Conservation (phyloP, 495 filamentous ascomycete genomes). For the Darksidea phi region DNA sequence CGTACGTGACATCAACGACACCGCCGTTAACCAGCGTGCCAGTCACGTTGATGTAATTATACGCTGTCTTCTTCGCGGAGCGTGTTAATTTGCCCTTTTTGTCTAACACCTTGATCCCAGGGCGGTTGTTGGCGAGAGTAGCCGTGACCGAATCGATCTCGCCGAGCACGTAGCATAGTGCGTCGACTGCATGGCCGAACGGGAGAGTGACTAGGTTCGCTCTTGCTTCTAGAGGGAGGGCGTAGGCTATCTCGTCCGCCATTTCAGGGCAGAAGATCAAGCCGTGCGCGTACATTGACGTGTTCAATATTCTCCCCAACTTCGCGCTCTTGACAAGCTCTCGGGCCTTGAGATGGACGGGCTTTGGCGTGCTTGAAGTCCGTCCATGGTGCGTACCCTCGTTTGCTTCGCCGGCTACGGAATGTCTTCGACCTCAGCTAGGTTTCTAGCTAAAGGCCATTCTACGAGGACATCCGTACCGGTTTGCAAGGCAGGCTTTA, state of each 20-base stretch:
- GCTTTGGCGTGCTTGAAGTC: constrained; percentile 51
- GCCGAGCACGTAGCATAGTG: constrained; percentile 50
- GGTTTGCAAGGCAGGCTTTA: constrained; percentile 50
- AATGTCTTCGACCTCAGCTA: constrained; percentile 47
- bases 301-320: no score
- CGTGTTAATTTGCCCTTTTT: constrained; percentile 26
- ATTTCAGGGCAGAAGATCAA: constrained; percentile 36
- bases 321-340: constrained; percentile 56
- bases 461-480: constrained; percentile 62
- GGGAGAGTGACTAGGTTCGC: no score
- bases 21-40: constrained; percentile 22
- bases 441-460: constrained; percentile 52
- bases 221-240: constrained; percentile 1
- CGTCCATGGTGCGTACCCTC: constrained; percentile 51
- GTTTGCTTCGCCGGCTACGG: constrained; percentile 41
- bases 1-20: constrained; percentile 18
- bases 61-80: constrained; percentile 15
- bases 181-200: constrained; percentile 46
- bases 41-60: constrained; percentile 24
- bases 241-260: constrained; percentile 35
- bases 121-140: constrained; percentile 39
- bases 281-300: constrained; percentile 44
- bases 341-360: constrained; percentile 49
- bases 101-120: constrained; percentile 42
- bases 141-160: constrained; percentile 49